A percentile compares a stretch with the other conserved stretches of the same genome.
Evolutionary conservation across 2,329 filamentous ascomycete genomes (phyloP).

Genomic region (Endoconidiophora laricicola): DNA sequence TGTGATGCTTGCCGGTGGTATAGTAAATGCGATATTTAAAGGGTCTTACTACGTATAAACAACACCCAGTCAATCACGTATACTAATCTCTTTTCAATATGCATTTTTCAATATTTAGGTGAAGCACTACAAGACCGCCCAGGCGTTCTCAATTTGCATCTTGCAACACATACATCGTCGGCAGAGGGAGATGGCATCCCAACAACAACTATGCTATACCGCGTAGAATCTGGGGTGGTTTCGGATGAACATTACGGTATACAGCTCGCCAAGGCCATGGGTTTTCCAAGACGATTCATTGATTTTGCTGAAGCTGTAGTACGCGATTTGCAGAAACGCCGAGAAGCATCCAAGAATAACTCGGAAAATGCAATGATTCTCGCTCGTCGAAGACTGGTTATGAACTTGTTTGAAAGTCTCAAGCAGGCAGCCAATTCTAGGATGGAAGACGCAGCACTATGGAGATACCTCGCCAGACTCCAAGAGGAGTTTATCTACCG

Average conservation of each 20-base stretch:
- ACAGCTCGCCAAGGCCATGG: conserved; percentile 58
- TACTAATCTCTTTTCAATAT: not conserved
- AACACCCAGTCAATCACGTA: too few species aligned
- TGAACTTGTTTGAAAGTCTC: conserved; percentile 57
- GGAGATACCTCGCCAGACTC: conserved; percentile 45
- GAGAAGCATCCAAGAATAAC: conserved; percentile 39
- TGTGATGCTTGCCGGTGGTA: too few species aligned
- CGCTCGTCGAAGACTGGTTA: conserved; percentile 53
- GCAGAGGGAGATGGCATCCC: conserved; percentile 29
- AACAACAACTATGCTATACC: conserved; percentile 78
- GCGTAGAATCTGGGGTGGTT: conserved; percentile 54
- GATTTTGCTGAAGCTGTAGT: conserved; percentile 52
- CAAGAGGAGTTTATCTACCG: conserved; percentile 54
- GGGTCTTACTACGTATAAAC: too few species aligned
- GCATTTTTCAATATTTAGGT: conserved; percentile 24
- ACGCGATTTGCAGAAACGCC: conserved; percentile 38
- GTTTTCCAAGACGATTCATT: conserved; percentile 52
- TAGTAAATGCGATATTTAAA: too few species aligned
- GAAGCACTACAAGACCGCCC: conserved; percentile 55
- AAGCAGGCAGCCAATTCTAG: conserved; percentile 47
- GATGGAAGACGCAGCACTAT: conserved; percentile 47
- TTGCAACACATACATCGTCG: conserved; percentile 48
- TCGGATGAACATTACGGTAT: conserved; percentile 67
- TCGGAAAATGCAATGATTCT: conserved; percentile 41
- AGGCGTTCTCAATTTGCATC: conserved; percentile 69